phyloP scores from a whole-genome alignment of 345 rosid species.

The Gossypium sturtianum region DNA sequence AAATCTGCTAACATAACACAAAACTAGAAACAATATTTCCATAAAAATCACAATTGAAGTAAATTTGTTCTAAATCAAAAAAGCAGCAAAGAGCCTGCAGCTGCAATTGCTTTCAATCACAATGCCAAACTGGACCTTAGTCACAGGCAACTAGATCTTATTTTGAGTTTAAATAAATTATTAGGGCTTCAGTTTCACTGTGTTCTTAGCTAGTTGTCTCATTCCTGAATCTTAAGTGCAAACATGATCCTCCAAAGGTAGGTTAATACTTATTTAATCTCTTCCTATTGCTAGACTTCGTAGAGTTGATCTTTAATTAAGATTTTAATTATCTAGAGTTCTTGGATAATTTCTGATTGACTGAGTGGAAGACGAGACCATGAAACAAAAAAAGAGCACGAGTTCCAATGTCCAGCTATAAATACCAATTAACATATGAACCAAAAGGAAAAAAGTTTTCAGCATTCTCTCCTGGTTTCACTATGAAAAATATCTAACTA shows the following conservation, averaged over 20 bases:
- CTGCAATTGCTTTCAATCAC: neutral
- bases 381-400: neutral
- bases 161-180: constrained; percentile 1
- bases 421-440: neutral
- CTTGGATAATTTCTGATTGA: neutral
- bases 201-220: neutral
- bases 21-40: neutral
- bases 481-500: neutral
- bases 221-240: neutral
- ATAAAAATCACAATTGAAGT: neutral
- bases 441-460: neutral
- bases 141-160: neutral
- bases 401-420: neutral
- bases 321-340: neutral
- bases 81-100: neutral
- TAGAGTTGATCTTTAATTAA: neutral
- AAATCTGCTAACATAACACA: neutral
- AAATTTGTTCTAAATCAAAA: neutral
- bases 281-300: neutral
- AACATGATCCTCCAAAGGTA: neutral
- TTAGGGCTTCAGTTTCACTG: neutral
- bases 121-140: neutral
- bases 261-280: neutral
- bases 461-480: neutral
- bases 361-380: neutral